These are phyloP conservation scores for Microsporum canis DNA, from an alignment of 2,329 filamentous ascomycete genomes.

Conservation along the genomic window DNA sequence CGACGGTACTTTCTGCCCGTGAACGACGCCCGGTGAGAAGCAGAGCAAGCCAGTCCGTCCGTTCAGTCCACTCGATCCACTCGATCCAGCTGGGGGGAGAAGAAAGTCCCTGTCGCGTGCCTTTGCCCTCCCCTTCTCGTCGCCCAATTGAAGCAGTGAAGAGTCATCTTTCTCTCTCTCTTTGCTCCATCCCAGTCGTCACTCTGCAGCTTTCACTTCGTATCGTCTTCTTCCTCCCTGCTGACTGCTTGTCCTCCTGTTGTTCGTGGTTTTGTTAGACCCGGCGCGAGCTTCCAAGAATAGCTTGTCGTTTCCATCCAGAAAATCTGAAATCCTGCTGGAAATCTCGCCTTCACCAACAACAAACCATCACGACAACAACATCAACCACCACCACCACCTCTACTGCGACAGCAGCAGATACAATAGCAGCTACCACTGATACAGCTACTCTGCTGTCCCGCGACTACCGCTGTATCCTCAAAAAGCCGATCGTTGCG, in stretches of 20 bases:
- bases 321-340: background rate
- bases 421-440: background rate
- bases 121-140: background rate
- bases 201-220: background rate
- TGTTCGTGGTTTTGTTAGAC: background rate
- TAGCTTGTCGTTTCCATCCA: background rate
- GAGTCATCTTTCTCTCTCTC: background rate
- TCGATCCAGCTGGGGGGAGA: background rate
- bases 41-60: background rate
- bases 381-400: background rate
- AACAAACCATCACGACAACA: background rate
- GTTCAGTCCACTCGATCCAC: background rate
- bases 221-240: background rate
- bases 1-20: background rate
- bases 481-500: background rate
- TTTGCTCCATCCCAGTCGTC: background rate
- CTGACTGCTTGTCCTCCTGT: background rate
- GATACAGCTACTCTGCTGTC: background rate
- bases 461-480: constrained; percentile 2
- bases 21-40: background rate
- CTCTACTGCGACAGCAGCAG: background rate
- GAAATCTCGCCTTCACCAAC: background rate
- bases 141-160: background rate
- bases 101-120: background rate
- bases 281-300: background rate